Percentiles rank a stretch among this genome's conserved stretches.
Evolutionary conservation across 805 yeast species (phyloP).

Genomic region (Metschnikowia bowlesiae): DNA sequence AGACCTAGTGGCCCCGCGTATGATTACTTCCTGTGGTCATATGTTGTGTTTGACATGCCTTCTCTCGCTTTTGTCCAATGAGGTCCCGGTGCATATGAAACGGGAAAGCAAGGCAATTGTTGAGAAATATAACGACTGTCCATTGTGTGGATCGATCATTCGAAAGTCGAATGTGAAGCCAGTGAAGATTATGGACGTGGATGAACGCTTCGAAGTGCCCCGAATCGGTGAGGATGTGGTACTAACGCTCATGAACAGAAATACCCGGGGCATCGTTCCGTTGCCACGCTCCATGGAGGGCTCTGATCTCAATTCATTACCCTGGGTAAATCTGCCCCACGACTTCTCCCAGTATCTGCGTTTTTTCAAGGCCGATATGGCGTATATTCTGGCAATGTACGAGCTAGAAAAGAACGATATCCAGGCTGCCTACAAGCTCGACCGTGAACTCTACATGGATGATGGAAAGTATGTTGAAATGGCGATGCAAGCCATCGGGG

Average conservation of each 20-base stretch:
- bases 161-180: conserved; percentile 59
- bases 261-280: conserved; percentile 45
- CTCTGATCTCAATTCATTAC: conserved; percentile 38
- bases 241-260: conserved; percentile 58
- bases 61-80: conserved; percentile 61
- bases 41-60: conserved; percentile 82
- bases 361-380: conserved; percentile 60
- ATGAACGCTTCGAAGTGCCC: conserved; percentile 57
- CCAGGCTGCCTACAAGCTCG: conserved; percentile 48
- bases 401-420: conserved; percentile 58
- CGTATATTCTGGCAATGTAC: conserved; percentile 51
- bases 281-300: conserved; percentile 41
- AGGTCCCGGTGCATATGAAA: conserved; percentile 36
- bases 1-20: conserved; percentile 85
- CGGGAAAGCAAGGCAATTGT: conserved; percentile 32
- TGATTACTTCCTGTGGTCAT: conserved; percentile 90
- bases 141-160: conserved; percentile 62
- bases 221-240: conserved; percentile 49
- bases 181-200: conserved; percentile 47
- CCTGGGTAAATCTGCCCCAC: conserved; percentile 42
- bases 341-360: conserved; percentile 50
- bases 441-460: conserved; percentile 56
- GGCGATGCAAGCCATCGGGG: conserved; percentile 55
- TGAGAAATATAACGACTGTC: conserved; percentile 66
- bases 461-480: conserved; percentile 48